Percentiles rank a stretch among this genome's conserved stretches.
These are phyloP conservation scores for Butyriboletus loyo DNA, from an alignment of 768 basidiomycete genomes.

Conservation along the genomic window DNA sequence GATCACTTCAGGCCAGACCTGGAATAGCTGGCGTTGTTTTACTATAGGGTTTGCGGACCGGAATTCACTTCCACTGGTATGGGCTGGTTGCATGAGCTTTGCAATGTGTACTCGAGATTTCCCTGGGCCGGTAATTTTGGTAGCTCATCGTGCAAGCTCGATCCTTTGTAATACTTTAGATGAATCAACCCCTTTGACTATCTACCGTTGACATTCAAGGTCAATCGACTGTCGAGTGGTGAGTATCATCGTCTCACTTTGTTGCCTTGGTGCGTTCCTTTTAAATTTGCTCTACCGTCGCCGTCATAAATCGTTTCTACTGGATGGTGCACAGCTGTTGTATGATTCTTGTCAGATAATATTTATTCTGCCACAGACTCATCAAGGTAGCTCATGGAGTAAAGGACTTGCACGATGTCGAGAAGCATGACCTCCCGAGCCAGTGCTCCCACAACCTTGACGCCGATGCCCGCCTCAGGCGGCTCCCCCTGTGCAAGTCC, in stretches of 20 bases:
- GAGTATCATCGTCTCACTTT: background rate
- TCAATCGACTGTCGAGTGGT: background rate
- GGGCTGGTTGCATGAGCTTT: slow-evolving; percentile 7
- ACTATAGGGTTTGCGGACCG: background rate
- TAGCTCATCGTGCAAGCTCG: slow-evolving; percentile 3
- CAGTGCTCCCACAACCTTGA: background rate
- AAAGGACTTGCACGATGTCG: background rate
- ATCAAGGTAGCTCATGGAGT: background rate
- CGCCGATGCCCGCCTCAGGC: background rate
- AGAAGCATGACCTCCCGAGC: background rate
- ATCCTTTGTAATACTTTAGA: slow-evolving; percentile 10
- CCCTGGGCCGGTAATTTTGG: slow-evolving; percentile 15
- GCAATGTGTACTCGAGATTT: background rate
- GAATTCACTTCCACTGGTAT: slow-evolving; percentile 15
- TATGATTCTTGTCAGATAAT: background rate
- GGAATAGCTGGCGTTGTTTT: slow-evolving; percentile 9
- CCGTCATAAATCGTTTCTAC: background rate
- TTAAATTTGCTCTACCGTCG: background rate
- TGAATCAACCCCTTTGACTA: background rate
- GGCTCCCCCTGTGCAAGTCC: background rate
- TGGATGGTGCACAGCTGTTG: background rate
- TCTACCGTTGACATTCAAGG: background rate
- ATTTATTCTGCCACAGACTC: background rate
- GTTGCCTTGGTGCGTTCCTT: background rate
- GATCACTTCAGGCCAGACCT: slow-evolving; percentile 9